Conservation (phyloP, 202 grass and related monocot species). For the Thinopyrum obtusiflorum region DNA sequence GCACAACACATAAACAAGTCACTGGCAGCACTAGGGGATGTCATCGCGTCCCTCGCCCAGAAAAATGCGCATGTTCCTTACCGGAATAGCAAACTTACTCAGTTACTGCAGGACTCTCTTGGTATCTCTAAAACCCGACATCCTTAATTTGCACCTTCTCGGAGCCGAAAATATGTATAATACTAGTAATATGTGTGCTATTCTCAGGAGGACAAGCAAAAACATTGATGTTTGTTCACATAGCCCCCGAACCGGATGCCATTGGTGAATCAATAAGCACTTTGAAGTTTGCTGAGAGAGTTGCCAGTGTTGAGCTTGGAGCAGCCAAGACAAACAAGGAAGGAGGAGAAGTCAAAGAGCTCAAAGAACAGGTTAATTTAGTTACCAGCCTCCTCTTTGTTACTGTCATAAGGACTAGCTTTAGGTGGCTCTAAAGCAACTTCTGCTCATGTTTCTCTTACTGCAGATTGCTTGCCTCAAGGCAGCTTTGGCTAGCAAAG, state of each 20-base stretch:
- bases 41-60: conserved; percentile 85
- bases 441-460: conserved; percentile 23
- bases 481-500: conserved; percentile 64
- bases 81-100: conserved; percentile 96
- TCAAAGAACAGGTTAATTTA: conserved; percentile 77
- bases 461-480: conserved; percentile 78
- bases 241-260: conserved; percentile 78
- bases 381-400: background rate
- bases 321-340: conserved; percentile 81
- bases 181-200: conserved; percentile 27
- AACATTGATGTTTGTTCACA: conserved; percentile 97
- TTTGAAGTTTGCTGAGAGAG: conserved; percentile 89
- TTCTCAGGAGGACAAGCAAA: conserved; percentile 88
- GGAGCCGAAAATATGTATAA: background rate
- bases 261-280: conserved; percentile 85
- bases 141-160: conserved; percentile 20
- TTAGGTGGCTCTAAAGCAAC: background rate
- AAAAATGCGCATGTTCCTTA: conserved; percentile 90
- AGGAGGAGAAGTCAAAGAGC: conserved; percentile 76
- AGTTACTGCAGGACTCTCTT: conserved; percentile 89
- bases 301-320: conserved; percentile 82
- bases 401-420: conserved; percentile 3
- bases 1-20: conserved; percentile 96
- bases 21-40: conserved; percentile 86
- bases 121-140: conserved; percentile 45